Conservation (phyloP, 345 rosid species). For the Excoecaria cochinchinensis region DNA sequence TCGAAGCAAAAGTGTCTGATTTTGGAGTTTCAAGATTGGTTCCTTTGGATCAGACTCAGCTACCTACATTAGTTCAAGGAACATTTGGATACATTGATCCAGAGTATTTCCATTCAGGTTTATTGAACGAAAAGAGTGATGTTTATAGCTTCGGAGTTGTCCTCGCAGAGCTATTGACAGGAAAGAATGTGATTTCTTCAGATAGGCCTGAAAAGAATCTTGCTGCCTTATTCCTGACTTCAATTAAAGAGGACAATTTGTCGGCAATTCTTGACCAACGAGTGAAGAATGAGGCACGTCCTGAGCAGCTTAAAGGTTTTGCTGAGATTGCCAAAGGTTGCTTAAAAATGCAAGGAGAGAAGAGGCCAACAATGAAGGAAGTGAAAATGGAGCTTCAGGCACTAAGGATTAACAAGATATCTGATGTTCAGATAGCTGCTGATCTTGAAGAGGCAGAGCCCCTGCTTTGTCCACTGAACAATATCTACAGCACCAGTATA, state of each 20-base stretch:
- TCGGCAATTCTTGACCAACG: not conserved
- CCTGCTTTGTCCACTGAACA: not conserved
- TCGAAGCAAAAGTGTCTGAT: conserved; percentile 17
- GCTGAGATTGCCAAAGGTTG: not conserved
- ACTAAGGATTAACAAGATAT: too few species aligned
- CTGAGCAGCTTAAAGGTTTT: not conserved
- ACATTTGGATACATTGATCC: conserved; percentile 29
- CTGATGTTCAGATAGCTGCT: not conserved
- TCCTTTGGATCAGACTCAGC: not conserved
- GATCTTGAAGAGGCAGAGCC: not conserved
- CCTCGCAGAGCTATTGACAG: conserved; percentile 13
- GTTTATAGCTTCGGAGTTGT: not conserved
- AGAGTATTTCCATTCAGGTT: not conserved
- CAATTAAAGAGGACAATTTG: not conserved
- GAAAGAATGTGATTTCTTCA: conserved; percentile 28
- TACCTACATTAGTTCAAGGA: conserved; percentile 16
- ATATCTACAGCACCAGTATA: too few species aligned
- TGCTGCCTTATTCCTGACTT: not conserved
- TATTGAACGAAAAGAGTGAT: not conserved
- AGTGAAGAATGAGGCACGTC: not conserved
- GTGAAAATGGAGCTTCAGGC: not conserved
- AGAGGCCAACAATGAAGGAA: not conserved
- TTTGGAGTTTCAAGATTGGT: not conserved
- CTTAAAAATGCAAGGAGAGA: not conserved
- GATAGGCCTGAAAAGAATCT: not conserved